Conservation (phyloP, 768 basidiomycete species). For the Pleurotus cornucopiae region DNA sequence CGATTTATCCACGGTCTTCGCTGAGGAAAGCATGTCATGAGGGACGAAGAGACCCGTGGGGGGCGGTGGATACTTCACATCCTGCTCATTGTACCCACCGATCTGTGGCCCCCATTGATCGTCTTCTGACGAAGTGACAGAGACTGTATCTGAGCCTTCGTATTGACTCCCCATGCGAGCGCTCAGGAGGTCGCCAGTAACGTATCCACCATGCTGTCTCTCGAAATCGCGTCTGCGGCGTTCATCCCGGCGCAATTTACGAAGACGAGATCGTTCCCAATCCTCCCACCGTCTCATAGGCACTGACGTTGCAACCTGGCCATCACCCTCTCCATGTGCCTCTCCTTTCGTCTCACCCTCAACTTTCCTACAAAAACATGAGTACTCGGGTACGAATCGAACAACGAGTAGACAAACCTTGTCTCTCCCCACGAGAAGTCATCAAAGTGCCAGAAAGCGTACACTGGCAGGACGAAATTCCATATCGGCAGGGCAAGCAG, state of each 20-base stretch:
- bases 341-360: slow-evolving; percentile 83
- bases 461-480: slow-evolving; percentile 92
- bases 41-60: slow-evolving; percentile 65
- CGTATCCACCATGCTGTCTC: slow-evolving; percentile 68
- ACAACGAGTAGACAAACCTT: slow-evolving; percentile 47
- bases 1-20: slow-evolving; percentile 55
- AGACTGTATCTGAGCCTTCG: slow-evolving; percentile 78
- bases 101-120: slow-evolving; percentile 97
- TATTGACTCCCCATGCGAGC: slow-evolving; percentile 58
- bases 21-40: slow-evolving; percentile 31
- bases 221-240: slow-evolving; percentile 79
- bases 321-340: slow-evolving; percentile 69
- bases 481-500: slow-evolving; percentile 89
- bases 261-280: slow-evolving; percentile 93
- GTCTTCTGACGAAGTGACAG: slow-evolving; percentile 83
- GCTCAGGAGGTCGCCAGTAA: slow-evolving; percentile 54
- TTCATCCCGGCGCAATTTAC: slow-evolving; percentile 87
- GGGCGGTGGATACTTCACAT: slow-evolving; percentile 74
- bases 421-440: slow-evolving; percentile 99
- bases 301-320: slow-evolving; percentile 55
- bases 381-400: background rate
- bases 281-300: slow-evolving; percentile 99
- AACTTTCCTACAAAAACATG: slow-evolving; percentile 66
- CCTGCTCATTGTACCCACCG: slow-evolving; percentile 90
- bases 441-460: slow-evolving; percentile 99